These are phyloP conservation scores for Yamadazyma phyllophila DNA, from an alignment of 805 yeast genomes.

Conservation along the genomic window DNA sequence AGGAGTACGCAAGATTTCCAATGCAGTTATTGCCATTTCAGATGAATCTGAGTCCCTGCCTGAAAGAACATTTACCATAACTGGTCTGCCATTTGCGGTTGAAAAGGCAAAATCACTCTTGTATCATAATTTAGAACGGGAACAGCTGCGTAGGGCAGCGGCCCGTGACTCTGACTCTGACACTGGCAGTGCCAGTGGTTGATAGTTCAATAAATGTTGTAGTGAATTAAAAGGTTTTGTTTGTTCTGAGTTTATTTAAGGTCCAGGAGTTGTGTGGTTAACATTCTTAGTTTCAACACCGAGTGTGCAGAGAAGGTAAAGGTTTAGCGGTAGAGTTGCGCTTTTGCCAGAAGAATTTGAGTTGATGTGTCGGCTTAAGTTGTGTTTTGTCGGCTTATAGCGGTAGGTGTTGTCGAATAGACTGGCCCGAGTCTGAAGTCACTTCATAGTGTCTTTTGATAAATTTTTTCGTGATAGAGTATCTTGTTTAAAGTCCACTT, in stretches of 20 bases:
- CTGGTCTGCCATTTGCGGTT: slow-evolving; percentile 55
- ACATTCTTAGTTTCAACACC: no score
- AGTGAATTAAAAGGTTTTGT: not conserved
- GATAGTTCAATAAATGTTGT: not conserved
- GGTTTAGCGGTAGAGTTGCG: no score
- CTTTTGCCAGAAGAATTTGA: no score
- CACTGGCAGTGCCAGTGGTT: slow-evolving; percentile 3
- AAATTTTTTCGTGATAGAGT: no score
- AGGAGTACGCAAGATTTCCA: slow-evolving; percentile 75
- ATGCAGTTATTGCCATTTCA: slow-evolving; percentile 75
- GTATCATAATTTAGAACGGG: slow-evolving; percentile 57
- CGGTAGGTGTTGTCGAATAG: no score
- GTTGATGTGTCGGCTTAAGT: no score
- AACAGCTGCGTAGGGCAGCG: slow-evolving; percentile 25
- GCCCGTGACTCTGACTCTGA: slow-evolving; percentile 1
- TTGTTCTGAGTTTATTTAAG: not conserved
- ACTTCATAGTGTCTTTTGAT: no score
- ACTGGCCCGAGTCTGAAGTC: no score
- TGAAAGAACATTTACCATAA: slow-evolving; percentile 68
- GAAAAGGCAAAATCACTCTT: slow-evolving; percentile 59
- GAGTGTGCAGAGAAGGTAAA: no score
- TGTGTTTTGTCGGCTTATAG: no score
- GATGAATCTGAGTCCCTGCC: slow-evolving; percentile 62
- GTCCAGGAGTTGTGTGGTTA: no score
- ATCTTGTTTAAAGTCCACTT: not conserved